Evolutionary conservation across 2,329 filamentous ascomycete species (phyloP), one percentile per base, ranked within the genome.

Genomic region (Cladosporium sp.): DNA sequence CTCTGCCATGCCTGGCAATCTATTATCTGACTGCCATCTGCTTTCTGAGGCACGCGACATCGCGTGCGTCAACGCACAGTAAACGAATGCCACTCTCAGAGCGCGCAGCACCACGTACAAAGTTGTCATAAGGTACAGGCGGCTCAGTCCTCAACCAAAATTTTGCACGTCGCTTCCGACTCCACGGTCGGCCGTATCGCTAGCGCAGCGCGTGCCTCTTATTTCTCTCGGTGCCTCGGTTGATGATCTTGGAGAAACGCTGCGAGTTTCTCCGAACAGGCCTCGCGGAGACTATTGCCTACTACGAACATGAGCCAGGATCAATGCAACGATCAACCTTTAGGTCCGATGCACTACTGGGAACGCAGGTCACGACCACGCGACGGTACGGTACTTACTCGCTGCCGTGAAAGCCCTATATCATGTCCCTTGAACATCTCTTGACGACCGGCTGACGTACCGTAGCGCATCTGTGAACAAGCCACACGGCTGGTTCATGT

Each of bases 311-410:
- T 28, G 42, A 22, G 25, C 25, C 25, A 25, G 25, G 25, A 6
- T 25, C 25, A 25, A 25, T 25, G 25, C 25, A 25, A 25, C 9
- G 30, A 34, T 34, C 30, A 34, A 34, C 30, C 30, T 34, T 34
- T 34, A 34, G 30, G 30, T 34, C 30, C 30, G 30, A 34, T 34
- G 30, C 30, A 47, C 17, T 17, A 30, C 30, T 14, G n/a, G 30
- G 17, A 15, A 50, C 47, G 47, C 47, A 50, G 19, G 28, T 37
- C 47, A 37, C 47, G 34, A 17, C 47, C 47, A 50, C 47, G 47
- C 47, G 47, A 50, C 47, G 28, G 47, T n/a, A 50, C 47, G 47
- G 47, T 22, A 50, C 47, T 50, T 37, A 36, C 47, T 50, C 47
- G 47, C 47, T 17, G 30, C 47, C 47, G 12, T 9, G 30, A 28